Conservation (phyloP, 2,329 filamentous ascomycete species). For the Emergomyces orientalis region DNA sequence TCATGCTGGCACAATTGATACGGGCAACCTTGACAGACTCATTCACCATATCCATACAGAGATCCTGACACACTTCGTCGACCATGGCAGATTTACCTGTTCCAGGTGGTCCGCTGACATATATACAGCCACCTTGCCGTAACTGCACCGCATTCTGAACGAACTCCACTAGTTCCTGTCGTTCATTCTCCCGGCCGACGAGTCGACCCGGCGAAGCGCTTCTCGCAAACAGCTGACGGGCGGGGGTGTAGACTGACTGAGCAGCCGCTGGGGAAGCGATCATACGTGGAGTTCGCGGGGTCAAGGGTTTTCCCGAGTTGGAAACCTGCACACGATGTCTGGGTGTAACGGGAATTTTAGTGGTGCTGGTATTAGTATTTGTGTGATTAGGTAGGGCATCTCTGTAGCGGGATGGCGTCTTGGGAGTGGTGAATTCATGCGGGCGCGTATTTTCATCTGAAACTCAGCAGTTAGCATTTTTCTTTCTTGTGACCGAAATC, state of each 20-base stretch:
- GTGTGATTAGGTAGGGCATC: slow-evolving; percentile 58
- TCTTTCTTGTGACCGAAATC: background rate
- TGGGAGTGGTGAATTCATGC: slow-evolving; percentile 40
- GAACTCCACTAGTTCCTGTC: slow-evolving; percentile 58
- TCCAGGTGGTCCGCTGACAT: slow-evolving; percentile 89
- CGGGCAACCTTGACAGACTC: slow-evolving; percentile 58
- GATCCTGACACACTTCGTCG: slow-evolving; percentile 60
- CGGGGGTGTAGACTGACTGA: slow-evolving; percentile 75
- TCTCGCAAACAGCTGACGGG: slow-evolving; percentile 76
- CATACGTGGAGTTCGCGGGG: slow-evolving; percentile 69
- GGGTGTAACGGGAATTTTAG: slow-evolving; percentile 58
- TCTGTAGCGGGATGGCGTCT: slow-evolving; percentile 60
- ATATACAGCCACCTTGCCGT: slow-evolving; percentile 68
- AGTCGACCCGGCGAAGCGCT: slow-evolving; percentile 65
- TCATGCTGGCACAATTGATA: slow-evolving; percentile 96
- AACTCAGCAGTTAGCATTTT: background rate
- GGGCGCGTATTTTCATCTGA: slow-evolving; percentile 37
- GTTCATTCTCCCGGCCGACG: slow-evolving; percentile 65
- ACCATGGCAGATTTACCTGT: slow-evolving; percentile 96
- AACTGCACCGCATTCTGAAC: slow-evolving; percentile 54
- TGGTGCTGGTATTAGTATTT: slow-evolving; percentile 26
- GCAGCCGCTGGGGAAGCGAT: slow-evolving; percentile 58
- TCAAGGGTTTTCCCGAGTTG: slow-evolving; percentile 56
- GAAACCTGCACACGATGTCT: slow-evolving; percentile 70
- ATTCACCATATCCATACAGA: slow-evolving; percentile 29